These are phyloP conservation scores for Hygrophila difformis DNA, from an alignment of 257 asterid genomes.

Conservation along the genomic window DNA sequence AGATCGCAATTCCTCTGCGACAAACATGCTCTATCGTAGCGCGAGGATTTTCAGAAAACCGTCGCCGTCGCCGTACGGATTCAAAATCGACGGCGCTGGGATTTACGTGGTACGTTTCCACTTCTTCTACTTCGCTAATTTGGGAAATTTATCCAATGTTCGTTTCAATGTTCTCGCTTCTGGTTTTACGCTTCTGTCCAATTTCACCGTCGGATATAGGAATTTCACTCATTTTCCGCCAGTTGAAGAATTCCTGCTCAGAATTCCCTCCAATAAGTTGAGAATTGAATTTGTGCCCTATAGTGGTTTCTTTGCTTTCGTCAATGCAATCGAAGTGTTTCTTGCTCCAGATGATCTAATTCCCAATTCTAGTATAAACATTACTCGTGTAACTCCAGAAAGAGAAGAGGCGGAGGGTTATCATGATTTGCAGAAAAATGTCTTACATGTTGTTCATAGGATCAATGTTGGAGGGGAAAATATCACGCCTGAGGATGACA, in stretches of 20 bases:
- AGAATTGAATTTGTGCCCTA: constrained; percentile 23
- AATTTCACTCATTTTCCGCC: constrained; percentile 5
- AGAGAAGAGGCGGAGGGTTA: constrained; percentile 1
- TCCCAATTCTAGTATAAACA: neutral
- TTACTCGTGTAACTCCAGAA: constrained; percentile 1
- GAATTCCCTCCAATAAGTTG: constrained; percentile 13
- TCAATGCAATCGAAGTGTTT: constrained; percentile 35
- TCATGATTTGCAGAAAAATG: constrained; percentile 9
- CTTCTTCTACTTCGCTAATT: constrained; percentile 22
- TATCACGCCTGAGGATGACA: constrained; percentile 16
- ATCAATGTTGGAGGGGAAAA: constrained; percentile 35
- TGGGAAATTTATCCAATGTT: constrained; percentile 14
- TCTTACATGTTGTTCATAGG: constrained; percentile 26
- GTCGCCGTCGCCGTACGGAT: constrained; percentile 21
- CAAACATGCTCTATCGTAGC: constrained; percentile 14
- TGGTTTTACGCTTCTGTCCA: constrained; percentile 20
- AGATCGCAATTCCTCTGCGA: neutral
- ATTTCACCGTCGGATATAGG: constrained; percentile 12
- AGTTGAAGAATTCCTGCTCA: constrained; percentile 27
- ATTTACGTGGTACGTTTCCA: constrained; percentile 37
- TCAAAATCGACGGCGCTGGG: constrained; percentile 16
- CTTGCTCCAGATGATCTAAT: constrained; percentile 20
- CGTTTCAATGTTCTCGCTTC: constrained; percentile 25
- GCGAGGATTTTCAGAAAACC: constrained; percentile 27
- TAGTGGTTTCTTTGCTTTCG: constrained; percentile 22